Conservation (phyloP, 805 yeast genomes). For the Cyberlindnera sargentensis region DNA sequence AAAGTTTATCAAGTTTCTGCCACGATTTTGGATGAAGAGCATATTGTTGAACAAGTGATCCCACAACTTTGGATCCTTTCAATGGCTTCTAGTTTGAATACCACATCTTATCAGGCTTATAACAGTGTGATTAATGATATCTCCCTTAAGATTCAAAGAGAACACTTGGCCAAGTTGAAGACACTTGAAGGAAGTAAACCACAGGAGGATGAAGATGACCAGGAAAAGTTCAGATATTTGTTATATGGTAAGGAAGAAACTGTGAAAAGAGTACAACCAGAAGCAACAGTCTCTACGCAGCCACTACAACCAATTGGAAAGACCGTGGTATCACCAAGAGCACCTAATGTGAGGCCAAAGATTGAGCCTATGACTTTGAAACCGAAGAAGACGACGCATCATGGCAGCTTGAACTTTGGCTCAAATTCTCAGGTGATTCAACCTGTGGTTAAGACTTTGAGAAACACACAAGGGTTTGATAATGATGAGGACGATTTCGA, state of each 20-base stretch:
- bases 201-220: slow-evolving; percentile 19
- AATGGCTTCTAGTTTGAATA: slow-evolving; percentile 36
- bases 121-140: slow-evolving; percentile 34
- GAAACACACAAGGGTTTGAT: slow-evolving; percentile 5
- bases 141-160: slow-evolving; percentile 36
- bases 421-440: slow-evolving; percentile 10
- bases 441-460: slow-evolving; percentile 11
- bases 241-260: slow-evolving; percentile 13
- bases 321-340: slow-evolving; percentile 1
- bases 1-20: slow-evolving; percentile 32
- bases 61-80: slow-evolving; percentile 48
- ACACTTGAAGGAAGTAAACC: slow-evolving; percentile 20
- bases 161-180: slow-evolving; percentile 30
- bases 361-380: slow-evolving; percentile 16
- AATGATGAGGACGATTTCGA: slow-evolving; percentile 21
- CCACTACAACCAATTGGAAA: slow-evolving; percentile 15
- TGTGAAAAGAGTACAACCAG: not conserved
- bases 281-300: slow-evolving; percentile 6
- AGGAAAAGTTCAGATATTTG: slow-evolving; percentile 17
- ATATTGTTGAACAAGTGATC: slow-evolving; percentile 43
- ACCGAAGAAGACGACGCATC: slow-evolving; percentile 7
- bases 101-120: slow-evolving; percentile 34
- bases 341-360: slow-evolving; percentile 5
- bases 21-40: slow-evolving; percentile 39
- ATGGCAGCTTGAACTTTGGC: slow-evolving; percentile 11